Base-by-base conservation (phyloP, 164 flowering plant genomes). In the Akebia trifoliata region DNA sequence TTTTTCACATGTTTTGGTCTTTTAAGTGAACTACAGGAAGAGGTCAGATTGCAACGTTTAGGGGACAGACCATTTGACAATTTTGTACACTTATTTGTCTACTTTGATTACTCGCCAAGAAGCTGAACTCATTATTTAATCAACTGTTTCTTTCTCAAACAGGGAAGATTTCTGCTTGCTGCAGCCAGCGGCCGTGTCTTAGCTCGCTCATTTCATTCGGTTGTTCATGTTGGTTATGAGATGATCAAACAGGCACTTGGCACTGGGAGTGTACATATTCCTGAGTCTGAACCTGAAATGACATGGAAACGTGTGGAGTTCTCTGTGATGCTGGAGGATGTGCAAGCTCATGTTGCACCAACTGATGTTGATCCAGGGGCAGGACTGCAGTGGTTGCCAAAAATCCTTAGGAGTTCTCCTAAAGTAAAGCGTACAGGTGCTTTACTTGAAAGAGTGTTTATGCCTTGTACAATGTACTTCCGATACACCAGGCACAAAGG, bases 301-400 rank as follows among this genome's bases (percentile, higher is more conserved):
- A 85, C 93, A 31, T 94, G 96, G 96, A 94, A 80, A 54, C 96
- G 95, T 51, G 85, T 71, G 76, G 99, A 94, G 72, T 72, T 83
- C 20, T 86, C 96, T 61, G 97, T 83, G 52, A 94, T 94, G 97
- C 70, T 94, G 80, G 93, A 94, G 81, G 89, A 86, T 63, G 99
- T 94, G 31, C 99, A 94, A 75, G 99, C 99, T 68, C 99, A 94
- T 83, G 99, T 94, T 68, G 99, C 99, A 56, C 99, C 99, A 20
- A 94, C 99, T 46, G 99, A 94, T 83, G 99, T 94, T 68, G 99
- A 94, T 74, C 99, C 97, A 62, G 99, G 97, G 54, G 99, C 99
- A 56, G 99, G 99, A 55, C 59, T 90, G 53, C 99, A 94, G 67
- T 94, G 99, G 99, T 90, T 94, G 53, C 97, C 99, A 53, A 94